Base-by-base conservation (phyloP, 352 stramenopile species). In the Phytophthora quininea region DNA sequence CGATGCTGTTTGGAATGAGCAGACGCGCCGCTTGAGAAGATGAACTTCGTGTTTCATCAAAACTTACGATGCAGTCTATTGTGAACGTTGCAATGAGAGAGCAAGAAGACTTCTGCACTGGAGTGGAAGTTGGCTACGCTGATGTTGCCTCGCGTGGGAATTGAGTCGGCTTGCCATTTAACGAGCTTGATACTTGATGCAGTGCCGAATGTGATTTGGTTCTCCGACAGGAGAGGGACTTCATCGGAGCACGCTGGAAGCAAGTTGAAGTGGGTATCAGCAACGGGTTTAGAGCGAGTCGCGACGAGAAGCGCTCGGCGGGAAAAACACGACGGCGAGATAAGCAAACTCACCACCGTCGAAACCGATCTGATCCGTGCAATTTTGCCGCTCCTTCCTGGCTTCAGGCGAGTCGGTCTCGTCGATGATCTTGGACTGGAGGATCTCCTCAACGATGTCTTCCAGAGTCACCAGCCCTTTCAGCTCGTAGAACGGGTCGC, bases 381-480 rank as follows among this genome's bases (percentile, higher is more conserved):
- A 82, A 51, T 76, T 74, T 55, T 79, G 75, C 8, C 82, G 78
- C 45, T 83, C 78, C n/a, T 66, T 75, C 12, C 58, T 62, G 4
- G 76, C 80, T 3, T 83, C 76, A 15, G 50, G 62, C 15, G 77
- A 88, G 73, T 99, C 92, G 19, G 90, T 98, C 71, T 99, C 97
- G 65, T 99, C 97, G 3, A 94, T 83, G 65, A 99, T 98, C 70
- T 98, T 96, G 68, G 97, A 93, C 63, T 93, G 84, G 37, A 99
- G 75, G 65, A 99, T 99, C 61, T 98, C 92, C 70, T 99, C 96
- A 47, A 99, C 95, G 52, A 99, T 98, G 76, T 99, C 98, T 76
- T 99, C 96, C 31, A 99, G 73, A 4, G 97, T 99, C 37, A 99
- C 95, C 30, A 99, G 89, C 2, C 97, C 98, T 48, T 97, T 97